Base-by-base conservation (phyloP, 305 asterid genomes). In the Fraxinus sp. region DNA sequence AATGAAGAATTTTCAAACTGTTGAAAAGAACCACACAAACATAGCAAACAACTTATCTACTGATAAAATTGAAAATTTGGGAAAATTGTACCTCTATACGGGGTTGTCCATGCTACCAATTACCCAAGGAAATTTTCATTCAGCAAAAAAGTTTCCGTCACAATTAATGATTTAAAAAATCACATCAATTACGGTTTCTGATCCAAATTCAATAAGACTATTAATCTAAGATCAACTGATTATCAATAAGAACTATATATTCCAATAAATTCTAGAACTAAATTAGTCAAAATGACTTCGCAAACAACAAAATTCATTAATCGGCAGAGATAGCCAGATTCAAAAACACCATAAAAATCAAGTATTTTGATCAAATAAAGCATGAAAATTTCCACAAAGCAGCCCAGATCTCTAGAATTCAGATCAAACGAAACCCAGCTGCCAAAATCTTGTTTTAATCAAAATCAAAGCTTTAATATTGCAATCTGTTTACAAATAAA, bases 361-460 rank as follows among this genome's bases (percentile, higher is more conserved):
- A 83, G 80, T 32, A 80, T 80, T 85, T 82, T n/a, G 71, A 87
- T 74, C 83, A 78, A 76, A 85, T 83, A n/a, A 80, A 68, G 71
- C 26, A 79, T 64, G 39, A 39, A 73, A 59, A 22, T 62, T 83
- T 77, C 68, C 73, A 74, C 22, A 20, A 81, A 64, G 82, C 22
- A 83, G 26, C 24, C 75, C 76, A 89, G 89, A 89, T 87, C 92
- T 87, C 88, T n/a, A 7, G 39, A 75, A n/a, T 80, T 86, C 84
- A 84, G 90, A 89, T 87, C 89, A 89, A 83, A 80, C 66, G 72
- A 72, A 52, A 71, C 76, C 86, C 80, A 82, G 72, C 35, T 36
- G 81, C 28, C 39, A 88, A 84, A 78, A 52, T 55, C 74, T 77
- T 68, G 55, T 33, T 77, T 41, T 11, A 52, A 39, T 77, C 33